phyloP scores from a whole-genome alignment of 2,329 filamentous ascomycete species.

The Alternaria postmessia region DNA sequence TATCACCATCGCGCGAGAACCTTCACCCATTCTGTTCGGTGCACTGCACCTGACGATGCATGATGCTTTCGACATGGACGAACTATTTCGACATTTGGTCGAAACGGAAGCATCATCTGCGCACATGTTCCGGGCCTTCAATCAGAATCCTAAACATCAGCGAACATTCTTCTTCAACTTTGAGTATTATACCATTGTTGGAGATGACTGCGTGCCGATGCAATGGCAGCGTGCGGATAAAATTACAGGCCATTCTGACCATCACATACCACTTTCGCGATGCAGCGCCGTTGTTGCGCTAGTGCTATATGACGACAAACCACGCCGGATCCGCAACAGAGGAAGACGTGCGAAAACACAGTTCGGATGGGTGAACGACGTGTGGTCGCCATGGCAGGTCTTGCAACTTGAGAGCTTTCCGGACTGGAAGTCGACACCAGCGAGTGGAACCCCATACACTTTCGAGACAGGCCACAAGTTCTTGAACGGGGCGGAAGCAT shows the following conservation, averaged over 20 bases:
- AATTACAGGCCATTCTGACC: constrained; percentile 51
- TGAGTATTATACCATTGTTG: constrained; percentile 70
- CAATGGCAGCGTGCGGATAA: constrained; percentile 67
- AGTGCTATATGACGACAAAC: constrained; percentile 62
- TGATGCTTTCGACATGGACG: constrained; percentile 68
- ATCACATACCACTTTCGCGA: constrained; percentile 66
- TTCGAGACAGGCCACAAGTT: constrained; percentile 66
- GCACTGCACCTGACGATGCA: constrained; percentile 67
- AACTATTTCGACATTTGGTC: constrained; percentile 64
- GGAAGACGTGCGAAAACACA: constrained; percentile 58
- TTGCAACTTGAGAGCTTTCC: constrained; percentile 41
- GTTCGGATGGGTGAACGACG: constrained; percentile 64
- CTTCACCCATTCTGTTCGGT: constrained; percentile 66
- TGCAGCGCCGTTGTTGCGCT: constrained; percentile 68
- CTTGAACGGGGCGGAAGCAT: constrained; percentile 68
- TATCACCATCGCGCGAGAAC: constrained; percentile 69
- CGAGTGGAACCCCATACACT: constrained; percentile 58
- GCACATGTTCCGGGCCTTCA: constrained; percentile 62
- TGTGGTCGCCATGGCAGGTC: constrained; percentile 68
- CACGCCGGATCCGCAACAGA: constrained; percentile 60
- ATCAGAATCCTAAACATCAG: constrained; percentile 57
- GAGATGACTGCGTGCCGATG: constrained; percentile 63
- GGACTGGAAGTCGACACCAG: constrained; percentile 59
- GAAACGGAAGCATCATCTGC: constrained; percentile 56
- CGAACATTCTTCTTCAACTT: constrained; percentile 69